A percentile compares a stretch with the other conserved stretches of the same genome.
Evolutionary conservation across 2,329 filamentous ascomycete genomes (phyloP).

Genomic region (Xylaria sp.): DNA sequence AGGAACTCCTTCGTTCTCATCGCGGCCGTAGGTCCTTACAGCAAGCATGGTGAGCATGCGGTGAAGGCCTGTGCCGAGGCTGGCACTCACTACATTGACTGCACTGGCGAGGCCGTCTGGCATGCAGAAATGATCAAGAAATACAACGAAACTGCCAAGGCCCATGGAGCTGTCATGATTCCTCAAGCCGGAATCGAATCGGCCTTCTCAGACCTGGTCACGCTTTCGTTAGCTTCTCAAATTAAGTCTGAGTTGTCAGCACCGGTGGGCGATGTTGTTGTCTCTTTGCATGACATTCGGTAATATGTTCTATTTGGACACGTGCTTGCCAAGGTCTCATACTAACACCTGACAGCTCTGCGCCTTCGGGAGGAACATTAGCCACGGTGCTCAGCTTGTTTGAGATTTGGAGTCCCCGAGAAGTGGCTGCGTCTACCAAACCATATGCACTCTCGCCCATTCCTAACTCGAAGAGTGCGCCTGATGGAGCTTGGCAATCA

Average conservation of each 20-base stretch:
- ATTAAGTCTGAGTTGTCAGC: conserved; percentile 47
- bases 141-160: conserved; percentile 49
- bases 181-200: conserved; percentile 60
- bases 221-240: conserved; percentile 47
- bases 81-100: conserved; percentile 61
- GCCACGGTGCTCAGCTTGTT: conserved; percentile 58
- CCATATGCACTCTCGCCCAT: conserved; percentile 57
- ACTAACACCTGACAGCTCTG: conserved; percentile 32
- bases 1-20: conserved; percentile 54
- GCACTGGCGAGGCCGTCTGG: conserved; percentile 56
- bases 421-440: conserved; percentile 41
- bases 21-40: conserved; percentile 56
- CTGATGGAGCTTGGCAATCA: conserved; percentile 37
- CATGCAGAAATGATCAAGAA: conserved; percentile 55
- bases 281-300: conserved; percentile 43
- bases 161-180: conserved; percentile 48
- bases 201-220: conserved; percentile 54
- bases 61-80: conserved; percentile 58
- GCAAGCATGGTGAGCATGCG: conserved; percentile 50
- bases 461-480: conserved; percentile 36
- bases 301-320: conserved; percentile 20
- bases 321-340: background rate
- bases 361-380: conserved; percentile 62
- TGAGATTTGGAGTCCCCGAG: conserved; percentile 46
- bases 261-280: conserved; percentile 48